phyloP scores from a whole-genome alignment of 148 eudicot species.

The Diospyros kaki region DNA sequence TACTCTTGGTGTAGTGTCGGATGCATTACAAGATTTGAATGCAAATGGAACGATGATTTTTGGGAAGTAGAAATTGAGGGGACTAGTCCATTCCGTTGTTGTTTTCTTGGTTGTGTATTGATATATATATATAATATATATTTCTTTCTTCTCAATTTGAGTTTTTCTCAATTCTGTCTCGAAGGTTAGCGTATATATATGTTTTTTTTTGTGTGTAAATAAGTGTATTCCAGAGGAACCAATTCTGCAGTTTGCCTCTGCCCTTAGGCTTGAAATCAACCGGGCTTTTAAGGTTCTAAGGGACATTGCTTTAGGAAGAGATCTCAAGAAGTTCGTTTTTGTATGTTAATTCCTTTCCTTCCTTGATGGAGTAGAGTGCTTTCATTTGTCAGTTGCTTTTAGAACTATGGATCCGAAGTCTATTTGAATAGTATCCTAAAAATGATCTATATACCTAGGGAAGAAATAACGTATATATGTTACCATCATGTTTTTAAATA shows the following conservation, averaged over 20 bases:
- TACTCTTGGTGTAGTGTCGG: too few relatives aligned
- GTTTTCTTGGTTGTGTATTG: too few relatives aligned
- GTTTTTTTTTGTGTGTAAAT: too few relatives aligned
- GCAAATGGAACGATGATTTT: too few relatives aligned
- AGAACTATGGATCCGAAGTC: not conserved
- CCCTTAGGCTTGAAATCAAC: constrained; percentile 47
- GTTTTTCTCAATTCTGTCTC: too few relatives aligned
- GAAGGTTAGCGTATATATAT: too few relatives aligned
- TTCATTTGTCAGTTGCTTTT: not conserved
- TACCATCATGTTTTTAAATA: too few relatives aligned
- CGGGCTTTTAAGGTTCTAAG: constrained; percentile 35
- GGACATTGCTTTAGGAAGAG: constrained; percentile 57
- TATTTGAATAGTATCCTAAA: not conserved
- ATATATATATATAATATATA: too few relatives aligned
- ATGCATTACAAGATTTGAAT: too few relatives aligned
- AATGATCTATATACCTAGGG: not conserved
- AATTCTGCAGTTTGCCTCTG: constrained; percentile 44
- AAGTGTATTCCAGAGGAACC: constrained; percentile 57
- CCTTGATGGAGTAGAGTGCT: not conserved
- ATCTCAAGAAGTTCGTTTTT: constrained; percentile 50
- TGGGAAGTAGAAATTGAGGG: too few relatives aligned
- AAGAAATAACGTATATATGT: not conserved
- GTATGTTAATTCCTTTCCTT: constrained; percentile 26
- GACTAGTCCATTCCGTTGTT: too few relatives aligned
- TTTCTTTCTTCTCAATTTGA: too few relatives aligned